These are phyloP conservation scores for Cutaneotrichosporon arboriforme DNA, from an alignment of 1,284 basidiomycete species.

Conservation along the genomic window DNA sequence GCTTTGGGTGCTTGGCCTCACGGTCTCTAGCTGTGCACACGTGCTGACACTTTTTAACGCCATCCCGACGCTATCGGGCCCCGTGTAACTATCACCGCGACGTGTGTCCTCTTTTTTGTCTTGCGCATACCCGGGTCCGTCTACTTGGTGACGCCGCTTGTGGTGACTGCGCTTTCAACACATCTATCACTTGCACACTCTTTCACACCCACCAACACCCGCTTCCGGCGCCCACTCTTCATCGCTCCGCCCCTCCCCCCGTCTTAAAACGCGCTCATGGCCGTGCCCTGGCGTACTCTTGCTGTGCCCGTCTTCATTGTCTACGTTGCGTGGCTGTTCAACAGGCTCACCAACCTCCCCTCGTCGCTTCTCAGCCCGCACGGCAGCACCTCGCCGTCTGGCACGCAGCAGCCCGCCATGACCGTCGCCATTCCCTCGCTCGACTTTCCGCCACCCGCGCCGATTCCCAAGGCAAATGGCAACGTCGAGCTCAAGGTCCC, in stretches of 20 bases:
- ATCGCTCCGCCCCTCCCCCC: background rate
- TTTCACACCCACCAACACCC: background rate
- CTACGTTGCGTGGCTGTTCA: background rate
- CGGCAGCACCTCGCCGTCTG: background rate
- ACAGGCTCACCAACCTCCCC: constrained; percentile 1
- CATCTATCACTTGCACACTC: background rate
- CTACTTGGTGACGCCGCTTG: background rate
- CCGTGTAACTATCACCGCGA: too few relatives aligned
- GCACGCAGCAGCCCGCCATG: background rate
- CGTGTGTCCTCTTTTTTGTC: too few relatives aligned
- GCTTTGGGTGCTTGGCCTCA: background rate
- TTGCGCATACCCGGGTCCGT: background rate
- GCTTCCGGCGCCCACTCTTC: background rate
- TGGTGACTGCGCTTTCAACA: background rate
- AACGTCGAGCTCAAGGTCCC: constrained; percentile 56
- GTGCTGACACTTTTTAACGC: too few relatives aligned
- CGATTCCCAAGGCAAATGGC: constrained; percentile 36
- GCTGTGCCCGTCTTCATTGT: background rate
- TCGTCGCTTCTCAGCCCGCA: background rate
- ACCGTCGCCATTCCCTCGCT: constrained; percentile 1
- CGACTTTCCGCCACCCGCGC: constrained; percentile 29
- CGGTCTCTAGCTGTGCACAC: too few relatives aligned
- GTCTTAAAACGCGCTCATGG: background rate
- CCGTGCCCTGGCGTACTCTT: background rate
- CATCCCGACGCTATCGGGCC: too few relatives aligned